Evolutionary conservation across 495 filamentous ascomycete species (phyloP).

Genomic region (Penicillium steckii): DNA sequence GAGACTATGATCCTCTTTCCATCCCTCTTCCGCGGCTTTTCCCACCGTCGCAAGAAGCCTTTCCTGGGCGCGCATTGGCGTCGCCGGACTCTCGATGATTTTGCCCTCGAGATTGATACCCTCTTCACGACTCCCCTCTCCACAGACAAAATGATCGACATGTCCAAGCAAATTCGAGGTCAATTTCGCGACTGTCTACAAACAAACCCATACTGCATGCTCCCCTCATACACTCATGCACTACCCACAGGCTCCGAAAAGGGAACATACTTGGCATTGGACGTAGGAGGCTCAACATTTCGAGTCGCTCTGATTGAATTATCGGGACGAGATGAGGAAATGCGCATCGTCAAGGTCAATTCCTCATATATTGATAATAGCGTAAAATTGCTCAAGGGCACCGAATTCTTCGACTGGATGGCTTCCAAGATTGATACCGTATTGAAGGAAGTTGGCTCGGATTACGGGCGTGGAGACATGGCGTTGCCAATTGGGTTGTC

Average conservation of each 20-base stretch:
- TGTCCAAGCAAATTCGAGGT: conserved; percentile 59
- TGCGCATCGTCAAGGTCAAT: conserved; percentile 51
- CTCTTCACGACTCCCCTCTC: conserved; percentile 46
- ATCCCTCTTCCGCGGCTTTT: conserved; percentile 44
- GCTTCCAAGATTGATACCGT: conserved; percentile 60
- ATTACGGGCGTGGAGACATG: conserved; percentile 33
- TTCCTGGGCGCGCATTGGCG: conserved; percentile 40
- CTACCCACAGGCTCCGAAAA: conserved; percentile 59
- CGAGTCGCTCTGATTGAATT: conserved; percentile 62
- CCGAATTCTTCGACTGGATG: conserved; percentile 69
- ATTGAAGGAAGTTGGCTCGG: conserved; percentile 36
- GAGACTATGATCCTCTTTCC: conserved; percentile 53
- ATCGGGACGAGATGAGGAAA: conserved; percentile 43
- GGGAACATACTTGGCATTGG: conserved; percentile 60
- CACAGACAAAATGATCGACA: conserved; percentile 43
- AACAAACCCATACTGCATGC: conserved; percentile 58
- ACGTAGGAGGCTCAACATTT: conserved; percentile 68
- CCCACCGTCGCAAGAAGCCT: conserved; percentile 34
- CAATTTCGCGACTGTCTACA: conserved; percentile 56
- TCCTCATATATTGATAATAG: conserved; percentile 53
- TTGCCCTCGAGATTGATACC: conserved; percentile 49
- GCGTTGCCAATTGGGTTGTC: conserved; percentile 60
- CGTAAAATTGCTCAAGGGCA: conserved; percentile 53
- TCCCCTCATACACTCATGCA: conserved; percentile 63
- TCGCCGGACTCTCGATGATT: conserved; percentile 48